Evolutionary conservation across 148 eudicot genomes (phyloP).

Genomic region (Heliosperma pusillum): DNA sequence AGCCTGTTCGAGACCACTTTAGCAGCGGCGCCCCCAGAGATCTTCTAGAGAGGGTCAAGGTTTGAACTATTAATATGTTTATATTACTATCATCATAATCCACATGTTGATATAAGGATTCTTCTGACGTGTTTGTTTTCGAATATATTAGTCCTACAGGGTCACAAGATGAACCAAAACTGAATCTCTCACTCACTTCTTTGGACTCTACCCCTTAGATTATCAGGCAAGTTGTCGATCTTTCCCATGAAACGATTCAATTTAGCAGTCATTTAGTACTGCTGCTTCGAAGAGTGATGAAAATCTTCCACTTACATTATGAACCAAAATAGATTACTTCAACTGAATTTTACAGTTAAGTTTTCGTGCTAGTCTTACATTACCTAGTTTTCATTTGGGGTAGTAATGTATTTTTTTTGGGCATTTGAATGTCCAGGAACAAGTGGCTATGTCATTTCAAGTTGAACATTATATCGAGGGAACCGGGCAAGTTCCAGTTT

Average conservation of each 20-base stretch:
- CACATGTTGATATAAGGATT: no score
- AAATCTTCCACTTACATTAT: background rate
- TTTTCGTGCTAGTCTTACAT: no score
- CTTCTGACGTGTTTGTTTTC: background rate
- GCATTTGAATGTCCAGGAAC: background rate
- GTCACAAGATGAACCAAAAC: slow-evolving; percentile 1
- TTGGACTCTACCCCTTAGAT: background rate
- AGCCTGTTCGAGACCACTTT: slow-evolving; percentile 95
- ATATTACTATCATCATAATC: background rate
- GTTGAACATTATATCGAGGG: background rate
- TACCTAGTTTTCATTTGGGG: background rate
- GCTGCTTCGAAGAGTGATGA: background rate
- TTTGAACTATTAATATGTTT: slow-evolving; percentile 18
- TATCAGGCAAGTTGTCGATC: background rate
- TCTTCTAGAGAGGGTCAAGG: slow-evolving; percentile 73
- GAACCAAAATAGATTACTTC: background rate
- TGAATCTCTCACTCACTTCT: background rate
- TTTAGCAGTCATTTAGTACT: background rate
- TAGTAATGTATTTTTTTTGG: background rate
- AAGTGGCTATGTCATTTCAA: background rate
- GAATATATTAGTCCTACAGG: background rate
- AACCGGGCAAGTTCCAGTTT: background rate
- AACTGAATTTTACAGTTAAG: no score
- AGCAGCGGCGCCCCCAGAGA: slow-evolving; percentile 56
- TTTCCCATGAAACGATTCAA: background rate